A percentile compares a stretch with the other conserved stretches of the same genome.
Conservation (phyloP, 2,329 filamentous ascomycete genomes). For the Diplocarpon mali region DNA sequence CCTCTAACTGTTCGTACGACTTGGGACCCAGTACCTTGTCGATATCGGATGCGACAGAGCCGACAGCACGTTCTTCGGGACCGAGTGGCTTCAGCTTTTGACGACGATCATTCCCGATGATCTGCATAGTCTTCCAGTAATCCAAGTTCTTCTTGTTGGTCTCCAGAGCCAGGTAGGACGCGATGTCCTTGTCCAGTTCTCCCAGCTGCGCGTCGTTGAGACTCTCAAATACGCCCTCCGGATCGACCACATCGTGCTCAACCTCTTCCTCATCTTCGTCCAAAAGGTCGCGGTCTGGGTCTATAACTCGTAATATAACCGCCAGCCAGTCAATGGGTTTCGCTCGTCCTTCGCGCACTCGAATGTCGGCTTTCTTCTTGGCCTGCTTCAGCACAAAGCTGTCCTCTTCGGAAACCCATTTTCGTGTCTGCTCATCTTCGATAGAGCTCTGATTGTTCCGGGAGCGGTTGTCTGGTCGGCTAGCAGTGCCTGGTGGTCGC, state of each 20-base stretch:
- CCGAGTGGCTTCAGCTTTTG: conserved; percentile 50
- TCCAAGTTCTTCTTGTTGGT: conserved; percentile 65
- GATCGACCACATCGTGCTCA: conserved; percentile 65
- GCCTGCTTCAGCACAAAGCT: conserved; percentile 91
- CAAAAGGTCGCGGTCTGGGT: conserved; percentile 72
- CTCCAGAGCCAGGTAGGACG: conserved; percentile 71
- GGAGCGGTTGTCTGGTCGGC: conserved; percentile 21
- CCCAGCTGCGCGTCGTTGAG: conserved; percentile 55
- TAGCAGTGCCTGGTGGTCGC: conserved; percentile 22
- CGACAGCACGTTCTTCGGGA: conserved; percentile 60
- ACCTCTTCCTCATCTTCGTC: conserved; percentile 67
- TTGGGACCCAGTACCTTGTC: conserved; percentile 81
- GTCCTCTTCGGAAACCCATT: conserved; percentile 91
- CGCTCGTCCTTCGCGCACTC: conserved; percentile 81
- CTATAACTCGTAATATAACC: conserved; percentile 80
- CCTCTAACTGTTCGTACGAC: conserved; percentile 73
- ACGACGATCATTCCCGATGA: conserved; percentile 67
- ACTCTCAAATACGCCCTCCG: conserved; percentile 68
- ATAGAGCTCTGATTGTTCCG: conserved; percentile 20
- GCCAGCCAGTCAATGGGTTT: conserved; percentile 90
- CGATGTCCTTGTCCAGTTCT: conserved; percentile 74
- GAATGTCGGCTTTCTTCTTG: conserved; percentile 95
- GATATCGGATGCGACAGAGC: conserved; percentile 76
- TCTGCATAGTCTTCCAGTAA: conserved; percentile 87
- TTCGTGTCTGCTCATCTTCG: conserved; percentile 63